A percentile compares a stretch with the other conserved stretches of the same genome.
These are phyloP conservation scores for Salix caprea DNA, from an alignment of 345 rosid species.

Conservation along the genomic window DNA sequence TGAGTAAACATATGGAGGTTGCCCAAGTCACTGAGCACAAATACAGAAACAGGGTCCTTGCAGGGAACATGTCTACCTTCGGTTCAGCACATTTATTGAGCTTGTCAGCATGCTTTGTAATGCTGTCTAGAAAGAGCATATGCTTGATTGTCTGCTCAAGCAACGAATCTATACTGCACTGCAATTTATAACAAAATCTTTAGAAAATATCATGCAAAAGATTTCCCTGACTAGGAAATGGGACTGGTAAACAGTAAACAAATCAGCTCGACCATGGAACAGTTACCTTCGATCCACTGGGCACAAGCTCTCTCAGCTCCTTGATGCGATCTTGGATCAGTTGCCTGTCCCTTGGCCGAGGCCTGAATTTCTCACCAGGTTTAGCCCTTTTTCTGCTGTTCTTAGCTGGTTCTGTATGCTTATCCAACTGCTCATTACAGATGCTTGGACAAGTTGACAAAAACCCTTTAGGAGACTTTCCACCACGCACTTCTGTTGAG, in stretches of 20 bases:
- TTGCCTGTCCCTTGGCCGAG: constrained; percentile 97
- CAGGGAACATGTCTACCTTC: constrained; percentile 43
- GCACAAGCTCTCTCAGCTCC: constrained; percentile 95
- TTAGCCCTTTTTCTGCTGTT: constrained; percentile 70
- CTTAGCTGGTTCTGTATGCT: constrained; percentile 55
- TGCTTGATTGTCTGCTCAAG: constrained; percentile 94
- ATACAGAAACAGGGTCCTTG: neutral
- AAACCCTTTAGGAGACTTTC: constrained; percentile 59
- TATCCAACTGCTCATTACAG: constrained; percentile 61
- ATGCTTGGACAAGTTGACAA: constrained; percentile 69
- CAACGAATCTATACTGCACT: constrained; percentile 98
- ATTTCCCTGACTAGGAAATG: constrained; percentile 5
- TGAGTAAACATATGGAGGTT: neutral
- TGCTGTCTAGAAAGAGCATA: constrained; percentile 76
- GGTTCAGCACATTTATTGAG: constrained; percentile 63
- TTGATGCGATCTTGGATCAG: constrained; percentile 94
- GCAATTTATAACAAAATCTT: constrained; percentile 29
- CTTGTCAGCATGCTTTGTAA: constrained; percentile 85
- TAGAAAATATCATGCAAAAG: constrained; percentile 18
- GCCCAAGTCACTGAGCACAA: neutral
- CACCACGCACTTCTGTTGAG: constrained; percentile 55
- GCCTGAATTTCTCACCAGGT: constrained; percentile 83
- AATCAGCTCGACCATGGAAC: constrained; percentile 14
- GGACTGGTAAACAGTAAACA: neutral
- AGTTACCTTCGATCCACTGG: constrained; percentile 89